These are phyloP conservation scores for Aquanectria penicillioides DNA, from an alignment of 2,329 filamentous ascomycete species.

Conservation along the genomic window DNA sequence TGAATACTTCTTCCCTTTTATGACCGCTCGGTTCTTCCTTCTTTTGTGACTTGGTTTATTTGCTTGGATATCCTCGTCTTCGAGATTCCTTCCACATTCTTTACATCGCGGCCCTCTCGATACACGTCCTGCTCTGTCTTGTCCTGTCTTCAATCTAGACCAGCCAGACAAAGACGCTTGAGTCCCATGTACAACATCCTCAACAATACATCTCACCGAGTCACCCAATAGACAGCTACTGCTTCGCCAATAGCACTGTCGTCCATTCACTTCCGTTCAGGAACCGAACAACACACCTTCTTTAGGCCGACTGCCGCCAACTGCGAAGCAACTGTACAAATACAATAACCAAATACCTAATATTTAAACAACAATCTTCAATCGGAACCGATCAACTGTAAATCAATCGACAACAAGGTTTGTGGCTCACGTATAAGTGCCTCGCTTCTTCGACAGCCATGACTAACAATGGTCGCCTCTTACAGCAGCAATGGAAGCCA, in stretches of 20 bases:
- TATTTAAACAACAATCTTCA: slow-evolving; percentile 33
- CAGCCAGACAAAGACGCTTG: slow-evolving; percentile 22
- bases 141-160: slow-evolving; percentile 16
- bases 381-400: slow-evolving; percentile 22
- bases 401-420: slow-evolving; percentile 33
- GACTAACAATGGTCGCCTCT: slow-evolving; percentile 28
- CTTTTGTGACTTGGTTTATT: slow-evolving; percentile 56
- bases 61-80: slow-evolving; percentile 53
- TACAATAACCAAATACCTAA: slow-evolving; percentile 38
- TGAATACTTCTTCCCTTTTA: slow-evolving; percentile 58
- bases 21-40: slow-evolving; percentile 62
- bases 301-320: slow-evolving; percentile 36
- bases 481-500: slow-evolving; percentile 70
- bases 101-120: slow-evolving; percentile 41
- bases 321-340: slow-evolving; percentile 38
- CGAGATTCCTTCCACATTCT: slow-evolving; percentile 56
- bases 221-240: slow-evolving; percentile 46
- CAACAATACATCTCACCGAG: slow-evolving; percentile 43
- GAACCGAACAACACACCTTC: slow-evolving; percentile 41
- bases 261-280: slow-evolving; percentile 53
- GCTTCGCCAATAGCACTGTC: slow-evolving; percentile 49
- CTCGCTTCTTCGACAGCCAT: slow-evolving; percentile 3
- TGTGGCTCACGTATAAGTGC: slow-evolving; percentile 34
- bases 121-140: slow-evolving; percentile 30
- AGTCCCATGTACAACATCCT: slow-evolving; percentile 46